phyloP scores from a whole-genome alignment of 2,329 filamentous ascomycete genomes.

The Trichoderma sp. region DNA sequence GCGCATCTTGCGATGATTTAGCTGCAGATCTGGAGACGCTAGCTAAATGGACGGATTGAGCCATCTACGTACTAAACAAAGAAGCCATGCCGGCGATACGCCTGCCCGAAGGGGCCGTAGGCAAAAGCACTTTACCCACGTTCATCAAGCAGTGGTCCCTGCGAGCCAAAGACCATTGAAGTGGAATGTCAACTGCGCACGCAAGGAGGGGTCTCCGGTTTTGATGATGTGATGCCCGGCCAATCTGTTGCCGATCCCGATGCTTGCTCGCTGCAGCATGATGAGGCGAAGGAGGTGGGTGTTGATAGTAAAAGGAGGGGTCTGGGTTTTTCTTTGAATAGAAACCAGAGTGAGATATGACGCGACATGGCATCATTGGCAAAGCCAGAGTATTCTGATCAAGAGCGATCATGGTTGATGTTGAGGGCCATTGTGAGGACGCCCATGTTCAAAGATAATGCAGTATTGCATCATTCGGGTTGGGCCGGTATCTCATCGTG shows the following conservation, averaged over 20 bases:
- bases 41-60: constrained; percentile 5
- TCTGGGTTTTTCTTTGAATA: neutral
- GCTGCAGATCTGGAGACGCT: constrained; percentile 15
- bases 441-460: neutral
- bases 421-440: neutral
- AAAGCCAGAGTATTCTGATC: neutral
- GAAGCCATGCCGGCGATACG: neutral
- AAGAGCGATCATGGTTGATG: neutral
- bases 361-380: constrained; percentile 3
- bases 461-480: constrained; percentile 1
- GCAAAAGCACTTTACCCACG: neutral
- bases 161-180: neutral
- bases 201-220: constrained; percentile 3
- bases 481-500: neutral
- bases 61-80: neutral
- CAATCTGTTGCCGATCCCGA: neutral
- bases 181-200: constrained; percentile 9
- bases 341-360: neutral
- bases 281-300: neutral
- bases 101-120: neutral
- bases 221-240: neutral
- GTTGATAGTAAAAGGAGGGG: constrained; percentile 14
- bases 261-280: neutral
- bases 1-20: constrained; percentile 1
- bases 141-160: neutral